Evolutionary conservation across 805 yeast species (phyloP).

Genomic region (Vanderwaltozyma polyspora): DNA sequence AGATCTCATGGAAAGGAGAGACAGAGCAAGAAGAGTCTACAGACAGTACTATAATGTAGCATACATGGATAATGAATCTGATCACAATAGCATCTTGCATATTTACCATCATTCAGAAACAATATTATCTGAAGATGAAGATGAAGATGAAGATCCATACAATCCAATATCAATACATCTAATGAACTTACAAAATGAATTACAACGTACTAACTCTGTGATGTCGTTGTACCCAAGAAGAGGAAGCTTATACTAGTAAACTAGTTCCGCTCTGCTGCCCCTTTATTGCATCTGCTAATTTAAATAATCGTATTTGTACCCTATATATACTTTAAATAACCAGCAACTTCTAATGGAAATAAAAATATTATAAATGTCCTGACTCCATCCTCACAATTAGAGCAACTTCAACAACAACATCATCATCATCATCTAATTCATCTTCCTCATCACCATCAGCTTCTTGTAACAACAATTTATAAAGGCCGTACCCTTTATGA

Average conservation of each 20-base stretch:
- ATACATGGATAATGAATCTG: too few relatives aligned
- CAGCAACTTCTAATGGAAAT: too few relatives aligned
- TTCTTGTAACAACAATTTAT: too few relatives aligned
- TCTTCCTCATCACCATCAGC: too few relatives aligned
- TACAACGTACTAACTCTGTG: background rate
- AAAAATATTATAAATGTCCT: too few relatives aligned
- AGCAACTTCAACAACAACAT: too few relatives aligned
- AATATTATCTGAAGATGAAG: background rate
- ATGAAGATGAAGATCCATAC: background rate
- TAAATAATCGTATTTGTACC: background rate
- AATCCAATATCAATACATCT: background rate
- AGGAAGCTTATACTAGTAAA: slow-evolving; percentile 1
- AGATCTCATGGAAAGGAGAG: background rate
- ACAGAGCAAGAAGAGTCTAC: background rate
- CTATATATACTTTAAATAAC: background rate
- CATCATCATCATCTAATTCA: too few relatives aligned
- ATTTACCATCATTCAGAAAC: background rate
- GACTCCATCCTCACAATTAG: too few relatives aligned
- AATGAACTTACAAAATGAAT: background rate
- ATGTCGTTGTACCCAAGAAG: slow-evolving; percentile 3
- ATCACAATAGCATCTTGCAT: background rate
- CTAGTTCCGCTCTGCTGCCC: too few relatives aligned
- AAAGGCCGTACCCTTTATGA: too few relatives aligned
- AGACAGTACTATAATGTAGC: background rate
- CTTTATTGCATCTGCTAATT: background rate